A percentile compares a stretch with the other conserved stretches of the same genome.
Conservation (phyloP, 371 early-diverging fungal genomes). For the Mucor circinelloides region DNA sequence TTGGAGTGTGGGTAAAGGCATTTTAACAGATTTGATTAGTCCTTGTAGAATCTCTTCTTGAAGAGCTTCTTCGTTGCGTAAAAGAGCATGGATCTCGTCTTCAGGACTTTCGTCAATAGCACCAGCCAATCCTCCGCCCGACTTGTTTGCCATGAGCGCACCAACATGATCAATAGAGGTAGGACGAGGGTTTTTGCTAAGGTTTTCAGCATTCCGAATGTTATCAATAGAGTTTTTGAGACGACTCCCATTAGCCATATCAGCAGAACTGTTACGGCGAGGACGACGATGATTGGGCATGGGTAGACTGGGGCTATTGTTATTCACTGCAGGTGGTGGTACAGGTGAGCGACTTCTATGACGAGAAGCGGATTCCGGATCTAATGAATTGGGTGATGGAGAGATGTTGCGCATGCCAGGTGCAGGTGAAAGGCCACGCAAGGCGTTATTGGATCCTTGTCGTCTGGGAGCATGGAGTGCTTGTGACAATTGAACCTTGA, state of each 20-base stretch:
- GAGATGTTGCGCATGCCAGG: slow-evolving; percentile 39
- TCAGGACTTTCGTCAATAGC: slow-evolving; percentile 46
- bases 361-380: slow-evolving; percentile 18
- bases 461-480: slow-evolving; percentile 39
- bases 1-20: slow-evolving; percentile 85
- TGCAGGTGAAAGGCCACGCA: slow-evolving; percentile 35
- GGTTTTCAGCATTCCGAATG: slow-evolving; percentile 38
- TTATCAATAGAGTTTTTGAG: slow-evolving; percentile 43
- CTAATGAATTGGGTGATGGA: slow-evolving; percentile 35
- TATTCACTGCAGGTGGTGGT: neutral
- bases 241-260: slow-evolving; percentile 28
- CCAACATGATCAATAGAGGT: slow-evolving; percentile 46
- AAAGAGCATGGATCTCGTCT: slow-evolving; percentile 55
- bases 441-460: slow-evolving; percentile 28
- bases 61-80: slow-evolving; percentile 74
- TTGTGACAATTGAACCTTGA: slow-evolving; percentile 54
- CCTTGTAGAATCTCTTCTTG: slow-evolving; percentile 89
- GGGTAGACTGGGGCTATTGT: neutral
- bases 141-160: slow-evolving; percentile 21
- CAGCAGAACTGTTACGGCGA: slow-evolving; percentile 52
- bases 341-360: slow-evolving; percentile 24
- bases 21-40: slow-evolving; percentile 84
- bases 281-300: slow-evolving; percentile 12
- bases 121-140: slow-evolving; percentile 25
- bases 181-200: slow-evolving; percentile 41